Conservation (phyloP, 257 asterid species). For the Paraleonurus japonicus region DNA sequence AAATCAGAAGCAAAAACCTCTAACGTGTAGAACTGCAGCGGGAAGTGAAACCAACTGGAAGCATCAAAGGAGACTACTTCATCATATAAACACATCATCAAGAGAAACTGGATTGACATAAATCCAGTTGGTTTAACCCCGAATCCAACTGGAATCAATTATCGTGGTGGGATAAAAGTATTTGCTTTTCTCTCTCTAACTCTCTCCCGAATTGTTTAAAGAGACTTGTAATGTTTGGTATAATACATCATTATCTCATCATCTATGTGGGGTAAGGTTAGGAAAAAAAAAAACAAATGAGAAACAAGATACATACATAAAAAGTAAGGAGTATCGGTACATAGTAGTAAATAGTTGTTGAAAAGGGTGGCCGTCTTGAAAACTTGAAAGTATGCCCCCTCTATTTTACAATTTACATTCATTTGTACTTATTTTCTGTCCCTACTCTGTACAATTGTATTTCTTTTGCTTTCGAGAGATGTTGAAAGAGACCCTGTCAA, state of each 20-base stretch:
- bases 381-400: neutral
- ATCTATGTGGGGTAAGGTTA: constrained; percentile 43
- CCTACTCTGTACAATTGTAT: neutral
- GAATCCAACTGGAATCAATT: constrained; percentile 70
- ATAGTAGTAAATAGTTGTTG: neutral
- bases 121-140: constrained; percentile 48
- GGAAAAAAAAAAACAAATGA: constrained; percentile 17
- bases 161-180: constrained; percentile 43
- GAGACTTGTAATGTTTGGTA: constrained; percentile 40
- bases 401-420: neutral
- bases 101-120: constrained; percentile 25
- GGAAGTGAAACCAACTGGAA: constrained; percentile 26
- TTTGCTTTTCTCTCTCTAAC: constrained; percentile 30
- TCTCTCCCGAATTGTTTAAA: constrained; percentile 27
- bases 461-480: constrained; percentile 20
- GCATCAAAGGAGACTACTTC: constrained; percentile 41
- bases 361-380: neutral
- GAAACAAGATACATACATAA: neutral
- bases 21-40: constrained; percentile 3
- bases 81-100: constrained; percentile 32
- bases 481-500: constrained; percentile 33
- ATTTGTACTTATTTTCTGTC: neutral
- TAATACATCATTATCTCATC: constrained; percentile 74
- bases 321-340: neutral
- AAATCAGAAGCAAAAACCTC: constrained; percentile 17